Evolutionary conservation across 306 rosid genomes (phyloP).

Genomic region (Glycine soja): DNA sequence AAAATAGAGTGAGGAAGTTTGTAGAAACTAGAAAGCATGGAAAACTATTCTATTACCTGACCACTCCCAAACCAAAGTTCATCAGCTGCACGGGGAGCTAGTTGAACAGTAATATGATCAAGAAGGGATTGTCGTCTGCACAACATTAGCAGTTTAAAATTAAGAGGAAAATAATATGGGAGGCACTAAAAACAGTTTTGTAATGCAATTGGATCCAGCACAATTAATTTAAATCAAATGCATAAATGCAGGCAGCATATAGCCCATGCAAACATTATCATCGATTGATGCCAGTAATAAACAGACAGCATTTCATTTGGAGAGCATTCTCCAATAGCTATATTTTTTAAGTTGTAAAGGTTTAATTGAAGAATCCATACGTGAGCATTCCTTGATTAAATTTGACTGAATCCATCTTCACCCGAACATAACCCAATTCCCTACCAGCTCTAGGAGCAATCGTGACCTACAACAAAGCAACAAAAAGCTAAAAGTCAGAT

Average conservation of each 20-base stretch:
- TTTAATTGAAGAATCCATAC: constrained; percentile 57
- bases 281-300: constrained; percentile 37
- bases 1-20: constrained; percentile 21
- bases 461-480: constrained; percentile 74
- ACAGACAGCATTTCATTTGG: constrained; percentile 20
- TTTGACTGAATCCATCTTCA: constrained; percentile 82
- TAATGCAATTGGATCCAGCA: constrained; percentile 36
- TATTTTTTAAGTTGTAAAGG: constrained; percentile 10
- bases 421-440: constrained; percentile 94
- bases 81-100: constrained; percentile 99
- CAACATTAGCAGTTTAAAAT: constrained; percentile 38
- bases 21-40: constrained; percentile 33
- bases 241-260: constrained; percentile 29
- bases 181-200: constrained; percentile 4
- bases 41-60: constrained; percentile 60
- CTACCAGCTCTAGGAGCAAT: constrained; percentile 99
- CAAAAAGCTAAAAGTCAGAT: constrained; percentile 34
- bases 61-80: constrained; percentile 83
- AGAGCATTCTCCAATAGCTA: constrained; percentile 35
- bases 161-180: constrained; percentile 30
- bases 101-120: constrained; percentile 94
- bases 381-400: constrained; percentile 88
- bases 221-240: not conserved
- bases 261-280: constrained; percentile 35
- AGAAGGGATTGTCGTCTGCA: constrained; percentile 92